phyloP scores from a whole-genome alignment of 2,329 filamentous ascomycete species.

The Cryphonectria nitschkei region DNA sequence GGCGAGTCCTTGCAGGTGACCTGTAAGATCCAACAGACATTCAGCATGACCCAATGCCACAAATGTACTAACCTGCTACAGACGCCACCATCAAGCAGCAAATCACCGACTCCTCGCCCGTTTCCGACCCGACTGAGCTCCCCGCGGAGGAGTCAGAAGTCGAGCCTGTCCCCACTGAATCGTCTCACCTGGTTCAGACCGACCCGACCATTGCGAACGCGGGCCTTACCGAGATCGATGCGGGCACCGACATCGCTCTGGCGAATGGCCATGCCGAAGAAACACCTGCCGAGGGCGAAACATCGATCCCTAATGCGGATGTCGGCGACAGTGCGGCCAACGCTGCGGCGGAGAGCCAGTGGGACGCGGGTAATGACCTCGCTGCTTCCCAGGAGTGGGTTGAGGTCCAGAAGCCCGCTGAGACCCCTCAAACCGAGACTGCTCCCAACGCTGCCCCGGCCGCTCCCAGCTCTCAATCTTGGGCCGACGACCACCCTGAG shows the following conservation, averaged over 20 bases:
- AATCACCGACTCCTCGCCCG: constrained; percentile 56
- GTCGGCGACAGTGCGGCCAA: constrained; percentile 59
- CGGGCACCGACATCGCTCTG: constrained; percentile 45
- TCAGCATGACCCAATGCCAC: background rate
- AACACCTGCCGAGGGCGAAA: constrained; percentile 36
- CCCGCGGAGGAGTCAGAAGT: constrained; percentile 34
- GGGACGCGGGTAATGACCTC: constrained; percentile 57
- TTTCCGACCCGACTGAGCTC: constrained; percentile 37
- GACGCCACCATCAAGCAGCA: constrained; percentile 63
- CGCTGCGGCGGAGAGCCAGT: constrained; percentile 66
- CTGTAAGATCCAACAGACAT: constrained; percentile 60
- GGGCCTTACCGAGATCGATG: constrained; percentile 68
- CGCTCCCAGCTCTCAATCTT: constrained; percentile 65
- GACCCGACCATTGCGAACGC: constrained; percentile 72
- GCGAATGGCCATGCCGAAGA: constrained; percentile 50
- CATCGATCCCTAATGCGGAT: constrained; percentile 52
- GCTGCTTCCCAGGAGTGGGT: constrained; percentile 72
- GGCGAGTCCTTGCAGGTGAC: constrained; percentile 69
- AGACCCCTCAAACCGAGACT: constrained; percentile 74
- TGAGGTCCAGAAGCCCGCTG: constrained; percentile 67
- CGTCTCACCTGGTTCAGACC: constrained; percentile 45
- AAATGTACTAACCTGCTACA: constrained; percentile 39
- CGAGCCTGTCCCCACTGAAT: constrained; percentile 37
- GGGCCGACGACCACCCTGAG: constrained; percentile 80
- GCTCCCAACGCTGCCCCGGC: constrained; percentile 65